These are phyloP conservation scores for Fistulina hepatica DNA, from an alignment of 1,284 basidiomycete genomes.

Conservation along the genomic window DNA sequence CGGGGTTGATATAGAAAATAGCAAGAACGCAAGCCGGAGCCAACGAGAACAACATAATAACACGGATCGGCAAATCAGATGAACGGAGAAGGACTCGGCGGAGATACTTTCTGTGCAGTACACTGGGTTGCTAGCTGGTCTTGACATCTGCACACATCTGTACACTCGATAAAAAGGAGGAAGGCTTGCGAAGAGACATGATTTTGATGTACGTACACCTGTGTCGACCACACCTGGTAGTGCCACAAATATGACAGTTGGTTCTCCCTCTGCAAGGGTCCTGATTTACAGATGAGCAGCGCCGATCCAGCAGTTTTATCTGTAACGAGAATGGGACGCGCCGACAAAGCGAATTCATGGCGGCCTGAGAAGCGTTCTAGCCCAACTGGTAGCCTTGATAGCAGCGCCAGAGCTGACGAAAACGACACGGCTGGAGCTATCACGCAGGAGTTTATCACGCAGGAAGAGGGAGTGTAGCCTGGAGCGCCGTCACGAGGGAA, in stretches of 20 bases:
- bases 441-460: slow-evolving; percentile 36
- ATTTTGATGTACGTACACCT: slow-evolving; percentile 35
- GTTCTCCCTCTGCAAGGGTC: slow-evolving; percentile 76
- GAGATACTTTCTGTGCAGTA: no score
- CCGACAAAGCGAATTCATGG: slow-evolving; percentile 75
- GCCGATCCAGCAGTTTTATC: slow-evolving; percentile 28
- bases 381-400: slow-evolving; percentile 63
- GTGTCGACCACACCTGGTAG: slow-evolving; percentile 80
- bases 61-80: no score
- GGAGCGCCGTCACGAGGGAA: slow-evolving; percentile 60
- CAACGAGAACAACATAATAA: no score
- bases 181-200: slow-evolving; percentile 3
- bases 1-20: no score
- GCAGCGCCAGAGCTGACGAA: slow-evolving; percentile 81
- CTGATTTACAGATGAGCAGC: slow-evolving; percentile 27
- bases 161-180: no score
- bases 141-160: no score
- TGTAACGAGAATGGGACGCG: slow-evolving; percentile 54
- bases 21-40: no score
- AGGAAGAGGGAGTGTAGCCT: slow-evolving; percentile 57
- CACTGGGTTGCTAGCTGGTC: no score
- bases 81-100: no score
- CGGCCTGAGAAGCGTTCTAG: slow-evolving; percentile 76
- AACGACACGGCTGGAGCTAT: slow-evolving; percentile 34
- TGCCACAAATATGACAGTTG: slow-evolving; percentile 60